Percentiles rank a stretch among this genome's conserved stretches.
Evolutionary conservation across 2,329 filamentous ascomycete genomes (phyloP).

Genomic region (Scorias spongiosa): DNA sequence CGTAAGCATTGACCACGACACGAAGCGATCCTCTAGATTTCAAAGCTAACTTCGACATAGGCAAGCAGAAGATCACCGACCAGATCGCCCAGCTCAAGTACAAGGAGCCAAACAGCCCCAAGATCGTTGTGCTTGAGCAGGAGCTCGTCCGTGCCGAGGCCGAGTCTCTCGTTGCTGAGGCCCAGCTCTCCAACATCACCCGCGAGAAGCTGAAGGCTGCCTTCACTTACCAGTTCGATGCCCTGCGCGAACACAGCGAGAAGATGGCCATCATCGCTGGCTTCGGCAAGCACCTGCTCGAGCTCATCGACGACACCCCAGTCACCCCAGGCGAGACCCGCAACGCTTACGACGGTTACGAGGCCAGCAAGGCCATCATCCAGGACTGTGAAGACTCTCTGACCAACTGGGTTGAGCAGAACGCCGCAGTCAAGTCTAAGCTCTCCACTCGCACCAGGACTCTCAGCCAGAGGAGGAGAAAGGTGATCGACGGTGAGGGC

Average conservation of each 20-base stretch:
- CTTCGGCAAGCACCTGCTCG: slow-evolving; percentile 94
- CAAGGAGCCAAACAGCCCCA: slow-evolving; percentile 96
- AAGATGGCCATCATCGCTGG: slow-evolving; percentile 97
- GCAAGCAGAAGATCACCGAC: slow-evolving; percentile 98
- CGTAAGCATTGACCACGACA: slow-evolving; percentile 42
- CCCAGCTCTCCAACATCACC: slow-evolving; percentile 97
- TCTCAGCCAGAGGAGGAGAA: slow-evolving; percentile 69
- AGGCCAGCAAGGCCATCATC: slow-evolving; percentile 95
- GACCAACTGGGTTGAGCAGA: slow-evolving; percentile 89
- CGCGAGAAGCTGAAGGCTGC: slow-evolving; percentile 98
- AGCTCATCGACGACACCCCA: slow-evolving; percentile 89
- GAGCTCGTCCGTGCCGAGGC: slow-evolving; percentile 96
- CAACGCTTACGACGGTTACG: slow-evolving; percentile 91
- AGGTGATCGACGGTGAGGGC: slow-evolving; percentile 50
- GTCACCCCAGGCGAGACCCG: slow-evolving; percentile 96
- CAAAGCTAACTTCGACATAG: slow-evolving; percentile 30
- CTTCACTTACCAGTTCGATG: slow-evolving; percentile 96
- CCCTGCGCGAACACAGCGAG: slow-evolving; percentile 90
- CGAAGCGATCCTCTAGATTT: too few relatives aligned
- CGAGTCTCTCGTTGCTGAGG: slow-evolving; percentile 96
- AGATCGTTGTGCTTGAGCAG: slow-evolving; percentile 94
- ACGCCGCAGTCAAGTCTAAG: slow-evolving; percentile 74
- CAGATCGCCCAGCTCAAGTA: slow-evolving; percentile 98
- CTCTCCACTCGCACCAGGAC: slow-evolving; percentile 78
- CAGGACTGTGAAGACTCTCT: slow-evolving; percentile 96